Evolutionary conservation across 768 basidiomycete genomes (phyloP), one percentile per base, ranked within the genome.

Genomic region (Gyrodon lividus): DNA sequence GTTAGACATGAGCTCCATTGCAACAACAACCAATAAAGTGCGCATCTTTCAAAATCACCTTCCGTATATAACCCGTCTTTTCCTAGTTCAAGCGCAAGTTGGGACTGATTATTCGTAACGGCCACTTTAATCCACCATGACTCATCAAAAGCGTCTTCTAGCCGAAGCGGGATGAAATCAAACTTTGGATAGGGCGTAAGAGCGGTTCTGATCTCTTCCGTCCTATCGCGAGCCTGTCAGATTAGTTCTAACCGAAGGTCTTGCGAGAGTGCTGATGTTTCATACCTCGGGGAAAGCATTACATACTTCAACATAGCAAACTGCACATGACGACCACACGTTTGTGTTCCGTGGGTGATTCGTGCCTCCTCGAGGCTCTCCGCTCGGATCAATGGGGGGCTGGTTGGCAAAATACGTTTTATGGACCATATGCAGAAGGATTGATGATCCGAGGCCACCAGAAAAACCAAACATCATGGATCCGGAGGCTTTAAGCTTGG

Each of bases 371-470:
- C 66, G 71, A 16, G 61, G 51, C 39, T 75, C 72, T 17, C 57
- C 50, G 34, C 61, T 65, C 14, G 52, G 57, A 12, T 70, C 65
- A 45, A 60, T 58, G 5, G 59, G 59, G 2, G 68, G 59, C 13
- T 51, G 37, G 5, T 46, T 50, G 12, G 72, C 59, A 48, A 86
- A 80, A 63, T 87, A 89, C 17, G 75, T 77, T 58, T 74, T 74
- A 23, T 81, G 72, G 2, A 90, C 74, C 19, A 91, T 71, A 63
- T 92, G 85, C 14, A 91, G 73, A 10, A 92, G 72, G 2, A 89
- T 75, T 0, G 84, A 82, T 0, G 90, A 89, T 4, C 87, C 84
- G 1, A 89, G 73, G 2, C 90, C 89, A 7, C 91, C 90, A n/a
- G 89, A 91, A 52, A 84, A 81, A 1, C 77, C 89, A 16, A 92